Percentiles rank a stretch among this genome's conserved stretches.
Conservation (phyloP, 495 filamentous ascomycete genomes). For the Aspergillus coremiiformis region DNA sequence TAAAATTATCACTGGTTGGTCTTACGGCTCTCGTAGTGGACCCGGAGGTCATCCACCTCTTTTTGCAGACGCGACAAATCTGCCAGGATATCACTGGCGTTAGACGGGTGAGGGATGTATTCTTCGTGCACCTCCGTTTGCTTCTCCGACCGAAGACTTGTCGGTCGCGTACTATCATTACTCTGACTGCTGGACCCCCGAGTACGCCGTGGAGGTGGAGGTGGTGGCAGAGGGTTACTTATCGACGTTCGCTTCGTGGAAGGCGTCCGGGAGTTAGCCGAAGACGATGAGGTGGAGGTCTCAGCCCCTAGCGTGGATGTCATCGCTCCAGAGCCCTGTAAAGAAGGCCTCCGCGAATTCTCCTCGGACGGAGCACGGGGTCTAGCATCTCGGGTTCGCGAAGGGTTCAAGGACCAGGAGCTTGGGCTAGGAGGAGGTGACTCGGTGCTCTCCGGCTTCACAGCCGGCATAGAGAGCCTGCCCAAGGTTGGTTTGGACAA, state of each 20-base stretch:
- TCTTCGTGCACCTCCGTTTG: conserved; percentile 15
- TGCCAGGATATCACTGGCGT: conserved; percentile 53
- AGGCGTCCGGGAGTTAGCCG: conserved; percentile 6
- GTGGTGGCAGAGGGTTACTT: conserved; percentile 39
- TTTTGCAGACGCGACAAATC: conserved; percentile 60
- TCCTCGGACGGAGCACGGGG: conserved; percentile 4
- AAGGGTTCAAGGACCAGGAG: conserved; percentile 13
- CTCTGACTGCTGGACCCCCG: conserved; percentile 49
- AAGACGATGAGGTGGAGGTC: not conserved
- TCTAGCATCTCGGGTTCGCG: conserved; percentile 13
- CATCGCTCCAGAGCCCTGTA: conserved; percentile 1
- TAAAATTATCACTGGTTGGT: conserved; percentile 5
- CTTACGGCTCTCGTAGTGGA: conserved; percentile 39
- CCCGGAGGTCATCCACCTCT: conserved; percentile 65
- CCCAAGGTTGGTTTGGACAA: conserved; percentile 27
- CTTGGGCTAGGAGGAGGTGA: conserved; percentile 32
- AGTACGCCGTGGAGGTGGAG: conserved; percentile 53
- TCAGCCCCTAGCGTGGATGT: not conserved
- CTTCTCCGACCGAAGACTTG: conserved; percentile 15
- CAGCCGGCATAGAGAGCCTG: conserved; percentile 26
- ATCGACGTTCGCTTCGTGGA: conserved; percentile 19
- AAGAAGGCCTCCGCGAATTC: not conserved
- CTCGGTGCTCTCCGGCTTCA: conserved; percentile 18
- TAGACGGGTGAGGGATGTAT: conserved; percentile 24
- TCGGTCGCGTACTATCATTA: conserved; percentile 23